Percentiles rank a stretch among this genome's conserved stretches.
Conservation (phyloP, 768 basidiomycete species). For the Boletus barrowsii region DNA sequence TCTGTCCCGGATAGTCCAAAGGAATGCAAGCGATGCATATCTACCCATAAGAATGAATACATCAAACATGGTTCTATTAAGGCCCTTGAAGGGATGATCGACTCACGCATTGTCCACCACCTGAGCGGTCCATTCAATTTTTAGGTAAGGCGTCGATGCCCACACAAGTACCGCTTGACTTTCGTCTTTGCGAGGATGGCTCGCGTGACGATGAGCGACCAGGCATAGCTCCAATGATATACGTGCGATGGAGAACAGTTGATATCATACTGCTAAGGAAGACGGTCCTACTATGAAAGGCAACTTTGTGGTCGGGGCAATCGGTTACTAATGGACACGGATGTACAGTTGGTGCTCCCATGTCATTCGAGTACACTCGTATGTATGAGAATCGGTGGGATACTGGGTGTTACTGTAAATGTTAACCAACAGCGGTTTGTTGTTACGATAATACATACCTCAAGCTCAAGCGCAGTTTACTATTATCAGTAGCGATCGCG, state of each 20-base stretch:
- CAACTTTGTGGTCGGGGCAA: no score
- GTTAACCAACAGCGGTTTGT: not conserved
- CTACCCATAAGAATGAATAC: not conserved
- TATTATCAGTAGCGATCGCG: not conserved
- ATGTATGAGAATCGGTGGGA: not conserved
- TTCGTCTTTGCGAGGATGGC: no score
- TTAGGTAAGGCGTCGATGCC: conserved; percentile 28
- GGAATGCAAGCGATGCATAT: conserved; percentile 26
- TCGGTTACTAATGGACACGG: no score
- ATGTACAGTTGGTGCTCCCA: no score
- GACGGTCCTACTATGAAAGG: no score
- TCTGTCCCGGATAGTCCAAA: conserved; percentile 25
- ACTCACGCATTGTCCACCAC: conserved; percentile 30
- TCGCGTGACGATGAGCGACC: no score
- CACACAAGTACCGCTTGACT: conserved; percentile 5
- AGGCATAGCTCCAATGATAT: no score
- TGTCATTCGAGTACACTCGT: no score
- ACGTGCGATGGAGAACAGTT: no score
- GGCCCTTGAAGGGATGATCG: not conserved
- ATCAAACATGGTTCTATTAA: not conserved
- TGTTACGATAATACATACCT: not conserved
- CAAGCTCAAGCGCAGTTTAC: not conserved
- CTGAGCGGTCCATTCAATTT: conserved; percentile 33
- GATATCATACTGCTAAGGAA: no score
- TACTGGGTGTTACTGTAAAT: not conserved